Conservation (phyloP, 177 flowering plant genomes). For the Vitis hybrid region DNA sequence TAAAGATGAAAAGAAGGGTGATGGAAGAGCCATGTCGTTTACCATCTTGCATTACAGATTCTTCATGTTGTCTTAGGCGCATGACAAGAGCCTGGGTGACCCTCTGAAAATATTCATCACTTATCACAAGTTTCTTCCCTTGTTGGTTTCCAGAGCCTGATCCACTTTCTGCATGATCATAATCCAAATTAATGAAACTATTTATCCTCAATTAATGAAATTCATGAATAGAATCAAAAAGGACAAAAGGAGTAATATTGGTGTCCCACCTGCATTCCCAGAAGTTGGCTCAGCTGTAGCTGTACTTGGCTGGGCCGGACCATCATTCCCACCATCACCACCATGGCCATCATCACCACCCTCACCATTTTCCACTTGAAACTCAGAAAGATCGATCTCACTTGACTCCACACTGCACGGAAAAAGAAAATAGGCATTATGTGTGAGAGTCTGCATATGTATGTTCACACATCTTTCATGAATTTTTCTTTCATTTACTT, state of each 20-base stretch:
- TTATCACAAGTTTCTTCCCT: conserved; percentile 68
- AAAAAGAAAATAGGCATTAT: conserved; percentile 6
- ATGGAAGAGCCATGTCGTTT: conserved; percentile 1
- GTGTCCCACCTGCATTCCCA: conserved; percentile 41
- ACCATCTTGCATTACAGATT: conserved; percentile 66
- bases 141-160: conserved; percentile 33
- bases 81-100: conserved; percentile 83
- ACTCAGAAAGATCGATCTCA: conserved; percentile 92
- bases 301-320: conserved; percentile 35
- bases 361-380: conserved; percentile 56
- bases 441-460: not conserved
- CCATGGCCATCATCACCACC: conserved; percentile 21
- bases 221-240: not conserved
- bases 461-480: not conserved
- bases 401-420: conserved; percentile 83
- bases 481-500: conserved; percentile 16
- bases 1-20: not conserved
- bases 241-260: not conserved
- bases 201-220: not conserved
- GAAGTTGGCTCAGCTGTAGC: conserved; percentile 37
- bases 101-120: conserved; percentile 79
- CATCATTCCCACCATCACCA: conserved; percentile 33
- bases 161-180: conserved; percentile 35
- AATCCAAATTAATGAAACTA: not conserved
- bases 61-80: conserved; percentile 91